Evolutionary conservation across 2,329 filamentous ascomycete genomes (phyloP).

Genomic region (Fusarium albidum): DNA sequence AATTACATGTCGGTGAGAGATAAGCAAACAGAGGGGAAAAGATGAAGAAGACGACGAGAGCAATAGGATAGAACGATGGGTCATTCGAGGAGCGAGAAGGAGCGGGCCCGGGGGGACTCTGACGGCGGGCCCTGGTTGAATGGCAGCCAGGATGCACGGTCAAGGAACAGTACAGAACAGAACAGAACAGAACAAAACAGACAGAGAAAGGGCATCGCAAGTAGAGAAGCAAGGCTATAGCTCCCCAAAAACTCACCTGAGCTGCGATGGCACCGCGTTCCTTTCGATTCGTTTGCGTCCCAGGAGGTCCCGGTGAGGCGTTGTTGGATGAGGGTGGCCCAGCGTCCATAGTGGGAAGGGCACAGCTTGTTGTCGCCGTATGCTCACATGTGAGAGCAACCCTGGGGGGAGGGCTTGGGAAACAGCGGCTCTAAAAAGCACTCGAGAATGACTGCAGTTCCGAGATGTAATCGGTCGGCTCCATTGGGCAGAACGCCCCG

Average conservation of each 20-base stretch:
- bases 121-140: no score
- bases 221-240: background rate
- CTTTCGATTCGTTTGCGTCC: constrained; percentile 45
- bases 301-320: constrained; percentile 46
- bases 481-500: constrained; percentile 33
- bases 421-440: constrained; percentile 39
- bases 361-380: constrained; percentile 18
- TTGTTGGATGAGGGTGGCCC: constrained; percentile 40
- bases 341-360: constrained; percentile 37
- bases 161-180: no score
- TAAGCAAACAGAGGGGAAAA: background rate
- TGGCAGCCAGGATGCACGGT: background rate
- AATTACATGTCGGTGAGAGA: no score
- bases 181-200: no score
- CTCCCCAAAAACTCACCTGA: constrained; percentile 42
- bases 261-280: constrained; percentile 51
- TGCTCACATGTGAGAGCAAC: constrained; percentile 32
- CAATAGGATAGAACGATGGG: background rate
- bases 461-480: constrained; percentile 22
- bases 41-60: background rate
- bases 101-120: no score
- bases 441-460: constrained; percentile 26
- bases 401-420: background rate
- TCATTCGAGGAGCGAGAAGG: no score
- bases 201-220: background rate